These are phyloP conservation scores for Phytophthora sp. DNA, from an alignment of 352 stramenopile species.

Conservation along the genomic window DNA sequence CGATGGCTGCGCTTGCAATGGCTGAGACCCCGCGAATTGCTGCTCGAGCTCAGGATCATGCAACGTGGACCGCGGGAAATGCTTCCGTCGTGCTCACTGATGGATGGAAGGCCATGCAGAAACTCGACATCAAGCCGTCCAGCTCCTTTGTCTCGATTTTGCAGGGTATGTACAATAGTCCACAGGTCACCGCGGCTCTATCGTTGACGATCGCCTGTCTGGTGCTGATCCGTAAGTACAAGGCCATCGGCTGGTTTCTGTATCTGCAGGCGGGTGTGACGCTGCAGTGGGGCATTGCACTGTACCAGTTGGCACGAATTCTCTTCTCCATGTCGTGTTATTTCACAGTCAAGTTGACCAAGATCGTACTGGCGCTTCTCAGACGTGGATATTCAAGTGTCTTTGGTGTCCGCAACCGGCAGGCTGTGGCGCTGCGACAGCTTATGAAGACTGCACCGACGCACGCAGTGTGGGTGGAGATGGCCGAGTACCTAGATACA, in stretches of 20 bases:
- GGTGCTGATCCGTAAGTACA: constrained; percentile 61
- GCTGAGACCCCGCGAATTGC: constrained; percentile 45
- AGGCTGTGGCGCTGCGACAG: constrained; percentile 53
- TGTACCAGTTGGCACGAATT: constrained; percentile 74
- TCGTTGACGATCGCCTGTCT: constrained; percentile 31
- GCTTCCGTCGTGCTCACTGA: constrained; percentile 34
- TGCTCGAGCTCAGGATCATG: constrained; percentile 28
- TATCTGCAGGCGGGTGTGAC: constrained; percentile 61
- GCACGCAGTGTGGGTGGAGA: constrained; percentile 62
- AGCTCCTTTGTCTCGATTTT: constrained; percentile 36
- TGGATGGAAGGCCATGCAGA: constrained; percentile 37
- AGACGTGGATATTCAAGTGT: constrained; percentile 41
- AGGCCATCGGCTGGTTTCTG: constrained; percentile 65
- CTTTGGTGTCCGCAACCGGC: constrained; percentile 55
- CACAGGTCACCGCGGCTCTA: constrained; percentile 48
- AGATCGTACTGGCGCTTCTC: constrained; percentile 39
- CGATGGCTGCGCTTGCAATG: constrained; percentile 39
- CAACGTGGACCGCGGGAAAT: constrained; percentile 29
- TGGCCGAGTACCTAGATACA: constrained; percentile 64
- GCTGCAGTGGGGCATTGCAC: constrained; percentile 68
- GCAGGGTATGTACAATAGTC: constrained; percentile 39
- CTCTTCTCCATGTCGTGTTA: constrained; percentile 62
- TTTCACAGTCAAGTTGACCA: constrained; percentile 60
- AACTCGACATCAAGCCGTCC: constrained; percentile 31
- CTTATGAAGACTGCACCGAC: constrained; percentile 64